phyloP scores from a whole-genome alignment of 176 grass and related monocot genomes.

The Aechmea fasciata region DNA sequence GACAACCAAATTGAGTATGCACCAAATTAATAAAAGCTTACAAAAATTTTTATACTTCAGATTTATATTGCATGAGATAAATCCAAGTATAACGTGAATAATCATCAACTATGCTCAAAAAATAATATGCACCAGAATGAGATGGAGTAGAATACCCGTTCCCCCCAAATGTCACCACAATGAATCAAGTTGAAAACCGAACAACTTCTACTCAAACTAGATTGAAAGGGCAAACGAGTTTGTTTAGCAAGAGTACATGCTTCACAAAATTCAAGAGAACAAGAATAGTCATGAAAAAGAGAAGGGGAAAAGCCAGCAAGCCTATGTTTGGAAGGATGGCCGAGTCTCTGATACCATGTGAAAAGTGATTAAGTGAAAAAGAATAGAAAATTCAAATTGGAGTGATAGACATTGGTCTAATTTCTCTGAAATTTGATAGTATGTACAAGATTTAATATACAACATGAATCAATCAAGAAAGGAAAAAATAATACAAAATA shows the following conservation, averaged over 20 bases:
- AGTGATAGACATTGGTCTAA: too few species aligned
- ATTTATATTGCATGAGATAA: conserved; percentile 11
- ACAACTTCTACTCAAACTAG: neutral
- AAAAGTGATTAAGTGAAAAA: too few species aligned
- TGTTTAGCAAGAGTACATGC: conserved; percentile 2
- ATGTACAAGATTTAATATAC: too few species aligned
- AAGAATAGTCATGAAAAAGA: neutral
- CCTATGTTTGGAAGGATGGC: neutral
- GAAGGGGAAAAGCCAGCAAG: neutral
- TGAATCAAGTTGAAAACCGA: neutral
- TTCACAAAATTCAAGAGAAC: neutral
- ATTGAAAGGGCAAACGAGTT: neutral
- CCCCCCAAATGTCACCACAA: conserved; percentile 23
- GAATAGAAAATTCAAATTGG: too few species aligned
- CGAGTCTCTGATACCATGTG: neutral
- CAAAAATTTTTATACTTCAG: neutral
- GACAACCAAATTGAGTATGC: neutral
- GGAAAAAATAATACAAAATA: too few species aligned
- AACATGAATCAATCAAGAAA: too few species aligned
- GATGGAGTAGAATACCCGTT: neutral
- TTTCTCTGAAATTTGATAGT: too few species aligned
- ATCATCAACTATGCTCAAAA: conserved; percentile 12
- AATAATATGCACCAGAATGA: conserved; percentile 3
- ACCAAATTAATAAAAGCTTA: neutral
- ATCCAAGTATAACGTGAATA: conserved; percentile 4